Evolutionary conservation across 768 basidiomycete genomes (phyloP).

Genomic region (Lentinula sp.): DNA sequence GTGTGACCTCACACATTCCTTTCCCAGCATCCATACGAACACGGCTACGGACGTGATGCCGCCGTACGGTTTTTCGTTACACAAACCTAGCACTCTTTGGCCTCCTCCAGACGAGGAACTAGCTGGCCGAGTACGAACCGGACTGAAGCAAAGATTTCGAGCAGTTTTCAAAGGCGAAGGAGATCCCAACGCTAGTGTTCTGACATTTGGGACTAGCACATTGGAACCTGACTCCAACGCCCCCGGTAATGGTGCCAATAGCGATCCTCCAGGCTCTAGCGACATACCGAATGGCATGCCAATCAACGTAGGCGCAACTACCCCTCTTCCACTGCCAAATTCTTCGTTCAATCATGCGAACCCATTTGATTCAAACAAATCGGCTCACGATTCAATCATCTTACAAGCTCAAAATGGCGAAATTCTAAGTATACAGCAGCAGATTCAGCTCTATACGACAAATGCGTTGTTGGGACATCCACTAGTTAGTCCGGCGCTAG

Average conservation of each 20-base stretch:
- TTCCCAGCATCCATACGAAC: conserved; percentile 82
- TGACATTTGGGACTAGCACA: background rate
- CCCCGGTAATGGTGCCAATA: background rate
- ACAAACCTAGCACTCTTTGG: conserved; percentile 77
- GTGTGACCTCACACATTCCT: conserved; percentile 90
- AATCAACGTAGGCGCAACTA: conserved; percentile 44
- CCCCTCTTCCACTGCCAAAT: conserved; percentile 29
- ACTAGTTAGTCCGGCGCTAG: conserved; percentile 73
- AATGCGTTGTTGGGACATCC: conserved; percentile 78
- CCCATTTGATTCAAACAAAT: conserved; percentile 8
- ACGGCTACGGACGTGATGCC: conserved; percentile 83
- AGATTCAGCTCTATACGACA: conserved; percentile 82
- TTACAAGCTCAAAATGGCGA: conserved; percentile 46
- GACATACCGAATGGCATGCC: conserved; percentile 17
- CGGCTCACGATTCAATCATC: conserved; percentile 36
- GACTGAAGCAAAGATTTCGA: conserved; percentile 55
- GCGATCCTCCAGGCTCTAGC: background rate
- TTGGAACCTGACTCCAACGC: background rate
- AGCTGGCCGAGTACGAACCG: conserved; percentile 48
- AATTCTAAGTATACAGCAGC: conserved; percentile 47
- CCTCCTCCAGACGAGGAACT: conserved; percentile 69
- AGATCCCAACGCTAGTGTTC: background rate
- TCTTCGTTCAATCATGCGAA: background rate
- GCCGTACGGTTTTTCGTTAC: conserved; percentile 65
- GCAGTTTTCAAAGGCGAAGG: conserved; percentile 36